Base-by-base conservation (phyloP, 176 grass and related monocot genomes). In the Aegilops bicornis region DNA sequence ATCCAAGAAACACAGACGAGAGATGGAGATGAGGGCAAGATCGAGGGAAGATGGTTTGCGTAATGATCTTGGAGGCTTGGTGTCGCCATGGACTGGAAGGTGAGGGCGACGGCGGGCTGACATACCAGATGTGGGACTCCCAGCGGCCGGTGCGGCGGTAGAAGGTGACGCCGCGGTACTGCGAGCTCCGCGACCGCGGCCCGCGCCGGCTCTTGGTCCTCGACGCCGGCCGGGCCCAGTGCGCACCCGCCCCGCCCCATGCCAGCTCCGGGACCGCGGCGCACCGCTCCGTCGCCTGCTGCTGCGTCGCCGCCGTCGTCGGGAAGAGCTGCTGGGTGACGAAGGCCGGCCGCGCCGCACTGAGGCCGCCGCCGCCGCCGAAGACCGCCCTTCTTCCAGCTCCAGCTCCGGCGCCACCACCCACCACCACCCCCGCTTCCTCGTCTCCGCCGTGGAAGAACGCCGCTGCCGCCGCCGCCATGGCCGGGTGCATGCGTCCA, bases 111-210 rank as follows among this genome's bases (percentile, higher is more conserved):
- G 20, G 17, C 4, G 32, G 33, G 36, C 7, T 40, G 37, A 8
- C 40, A 91, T 83, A 98, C 96, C 96, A 98, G 85, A 98, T 98
- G 85, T 98, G 96, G 74, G 96, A 98, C 83, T 98, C 96, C 96
- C 96, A 98, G 10, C 96, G 93, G 30, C 96, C 93, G 58, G 96
- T 98, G 30, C 96, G 89, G 58, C 96, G 90, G 84, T 98, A 98
- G 93, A 98, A 98, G 79, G 96, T 98, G 82, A 98, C 96, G 56
- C 96, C 96, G 22, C 96, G 93, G 88, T 98, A 98, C 90, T 98
- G 96, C 76, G 96, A 98, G 93, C 93, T 96, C 76, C 96, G 86
- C 1, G 96, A 98, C 78, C 96, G 69, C 32, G 96, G 96, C 16
- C 96, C 96, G n/a, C 96, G 89, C 82, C 96, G 88, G 85, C 90